Conservation (phyloP, 225 moss, liverwort and hornwort genomes). For the Physcomitrellopsis africana region DNA sequence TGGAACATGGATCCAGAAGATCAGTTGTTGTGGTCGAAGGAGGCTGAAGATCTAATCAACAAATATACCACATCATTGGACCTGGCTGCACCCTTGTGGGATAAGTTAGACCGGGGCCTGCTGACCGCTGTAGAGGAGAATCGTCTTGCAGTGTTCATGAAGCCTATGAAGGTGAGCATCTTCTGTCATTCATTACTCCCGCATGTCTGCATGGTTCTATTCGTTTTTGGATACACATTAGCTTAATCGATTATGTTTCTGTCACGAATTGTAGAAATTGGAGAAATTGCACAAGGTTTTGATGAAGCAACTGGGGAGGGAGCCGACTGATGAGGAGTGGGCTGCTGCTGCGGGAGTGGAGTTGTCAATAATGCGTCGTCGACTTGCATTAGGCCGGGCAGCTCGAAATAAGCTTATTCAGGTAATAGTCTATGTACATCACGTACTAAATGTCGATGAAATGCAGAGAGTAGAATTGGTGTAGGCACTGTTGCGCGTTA, state of each 20-base stretch:
- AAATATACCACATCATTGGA: slow-evolving; percentile 55
- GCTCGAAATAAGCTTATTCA: slow-evolving; percentile 87
- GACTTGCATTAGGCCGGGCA: slow-evolving; percentile 71
- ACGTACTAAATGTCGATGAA: no score
- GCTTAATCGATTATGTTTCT: background rate
- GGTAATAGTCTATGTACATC: slow-evolving; percentile 36
- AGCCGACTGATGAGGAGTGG: slow-evolving; percentile 77
- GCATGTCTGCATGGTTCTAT: no score
- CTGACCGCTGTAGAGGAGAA: slow-evolving; percentile 70
- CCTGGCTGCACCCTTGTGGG: slow-evolving; percentile 65
- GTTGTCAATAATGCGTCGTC: slow-evolving; percentile 61
- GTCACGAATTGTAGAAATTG: slow-evolving; percentile 49
- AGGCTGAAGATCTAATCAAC: slow-evolving; percentile 63
- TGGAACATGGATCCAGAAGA: slow-evolving; percentile 38
- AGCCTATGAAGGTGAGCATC: slow-evolving; percentile 70
- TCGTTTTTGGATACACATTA: background rate
- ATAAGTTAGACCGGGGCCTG: slow-evolving; percentile 65
- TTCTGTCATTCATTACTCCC: background rate
- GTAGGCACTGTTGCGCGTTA: no score
- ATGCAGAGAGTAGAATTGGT: no score
- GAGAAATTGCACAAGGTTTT: slow-evolving; percentile 45
- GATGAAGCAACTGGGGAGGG: slow-evolving; percentile 51
- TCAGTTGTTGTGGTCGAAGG: slow-evolving; percentile 67
- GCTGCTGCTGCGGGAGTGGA: slow-evolving; percentile 70
- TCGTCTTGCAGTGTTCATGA: slow-evolving; percentile 72